Evolutionary conservation across 2,329 filamentous ascomycete species (phyloP), one percentile per base, ranked within the genome.

Genomic region (Thyridium curvatum): DNA sequence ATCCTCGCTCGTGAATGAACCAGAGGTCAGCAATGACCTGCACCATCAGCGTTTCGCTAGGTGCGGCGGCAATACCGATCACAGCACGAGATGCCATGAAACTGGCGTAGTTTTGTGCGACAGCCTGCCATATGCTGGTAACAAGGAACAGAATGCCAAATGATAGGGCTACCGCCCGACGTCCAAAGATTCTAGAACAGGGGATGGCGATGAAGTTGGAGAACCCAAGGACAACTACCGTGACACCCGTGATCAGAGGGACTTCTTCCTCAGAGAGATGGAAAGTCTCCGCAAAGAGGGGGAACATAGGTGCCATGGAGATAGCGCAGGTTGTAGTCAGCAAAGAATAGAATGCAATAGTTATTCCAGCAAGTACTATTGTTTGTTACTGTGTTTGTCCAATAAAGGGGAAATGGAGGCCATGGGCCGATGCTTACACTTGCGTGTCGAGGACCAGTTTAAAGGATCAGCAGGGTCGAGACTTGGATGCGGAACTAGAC

Each of bases 51-150:
- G 75, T 81, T 60, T 84, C 77, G 3, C 73, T 71, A 6, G 79
- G 77, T 1, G 77, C 79, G 35, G 77, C 76, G 6, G 73, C 78
- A 33, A 82, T 66, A 0, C 79, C 79, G 50, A 81, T 81, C 7
- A 83, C 61, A 46, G 78, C 64, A 40, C 64, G 79, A 36, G 71
- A 78, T 4, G 76, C 79, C 75, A 84, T 80, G 52, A 82, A 83
- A 35, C 71, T 75, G 37, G 62, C 60, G 50, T 84, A 83, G 0
- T 66, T 68, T 13, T 61, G 70, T 6, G 79, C 77, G 35, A 60
- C 61, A 0, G 77, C 79, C 44, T 77, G 67, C 69, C 68, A 72
- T 10, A 73, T 61, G 35, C 64, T 70, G 33, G 58, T 61, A 7
- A 57, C 47, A 26, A 62, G 62, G 28, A 69, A 66, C n/a, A 74